These are phyloP conservation scores for Endocarpon pusillum DNA, from an alignment of 495 filamentous ascomycete species.

Conservation along the genomic window DNA sequence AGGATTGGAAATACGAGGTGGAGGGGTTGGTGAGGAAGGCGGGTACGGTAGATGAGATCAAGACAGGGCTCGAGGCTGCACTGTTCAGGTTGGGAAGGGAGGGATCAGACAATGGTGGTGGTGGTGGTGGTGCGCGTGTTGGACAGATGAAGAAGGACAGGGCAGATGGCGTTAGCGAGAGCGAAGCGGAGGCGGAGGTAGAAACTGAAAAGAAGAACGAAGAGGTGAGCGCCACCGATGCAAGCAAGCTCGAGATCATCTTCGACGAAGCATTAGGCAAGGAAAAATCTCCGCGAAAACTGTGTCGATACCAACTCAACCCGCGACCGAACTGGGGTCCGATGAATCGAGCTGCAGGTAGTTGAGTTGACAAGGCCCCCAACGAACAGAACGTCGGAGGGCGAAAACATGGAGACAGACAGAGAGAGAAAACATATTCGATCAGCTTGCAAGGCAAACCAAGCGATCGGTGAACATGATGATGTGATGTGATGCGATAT, in stretches of 20 bases:
- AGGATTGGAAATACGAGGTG: constrained; percentile 19
- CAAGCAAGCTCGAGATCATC: constrained; percentile 40
- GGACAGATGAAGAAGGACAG: constrained; percentile 17
- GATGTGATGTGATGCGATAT: no score
- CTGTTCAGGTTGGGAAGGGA: constrained; percentile 22
- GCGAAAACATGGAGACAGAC: neutral
- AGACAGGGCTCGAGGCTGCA: constrained; percentile 29
- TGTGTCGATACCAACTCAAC: constrained; percentile 75
- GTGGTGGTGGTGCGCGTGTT: constrained; percentile 6
- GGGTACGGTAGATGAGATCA: constrained; percentile 20
- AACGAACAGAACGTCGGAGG: no score
- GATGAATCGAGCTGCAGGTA: constrained; percentile 45
- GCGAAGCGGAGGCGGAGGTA: constrained; percentile 4
- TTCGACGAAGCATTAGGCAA: constrained; percentile 71
- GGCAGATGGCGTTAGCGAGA: constrained; percentile 8
- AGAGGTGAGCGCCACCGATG: constrained; percentile 9
- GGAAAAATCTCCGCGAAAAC: constrained; percentile 40
- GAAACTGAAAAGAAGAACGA: constrained; percentile 6
- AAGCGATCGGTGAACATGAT: no score
- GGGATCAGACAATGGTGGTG: constrained; percentile 1
- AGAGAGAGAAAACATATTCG: no score
- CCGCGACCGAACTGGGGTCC: constrained; percentile 88
- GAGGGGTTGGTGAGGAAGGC: constrained; percentile 18
- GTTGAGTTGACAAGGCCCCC: neutral
- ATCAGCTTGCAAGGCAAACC: no score